Evolutionary conservation across 2,329 filamentous ascomycete genomes (phyloP).

Genomic region (Pseudocercospora crystallina): DNA sequence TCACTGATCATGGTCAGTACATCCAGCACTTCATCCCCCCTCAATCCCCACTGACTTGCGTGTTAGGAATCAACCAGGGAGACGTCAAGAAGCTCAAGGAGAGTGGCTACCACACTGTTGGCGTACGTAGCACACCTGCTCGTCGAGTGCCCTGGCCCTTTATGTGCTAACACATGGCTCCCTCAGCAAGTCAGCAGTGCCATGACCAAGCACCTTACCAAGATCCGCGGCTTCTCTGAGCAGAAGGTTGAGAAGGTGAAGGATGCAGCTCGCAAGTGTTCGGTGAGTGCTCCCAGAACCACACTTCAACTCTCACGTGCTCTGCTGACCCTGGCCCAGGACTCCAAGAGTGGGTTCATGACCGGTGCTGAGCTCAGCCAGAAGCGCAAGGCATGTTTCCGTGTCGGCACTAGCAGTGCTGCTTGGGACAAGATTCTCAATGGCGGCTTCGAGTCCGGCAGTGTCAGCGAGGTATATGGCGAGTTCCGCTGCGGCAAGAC

Average conservation of each 20-base stretch:
- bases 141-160: not conserved
- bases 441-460: slow-evolving; percentile 69
- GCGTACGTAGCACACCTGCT: slow-evolving; percentile 43
- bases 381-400: slow-evolving; percentile 62
- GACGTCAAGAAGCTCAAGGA: slow-evolving; percentile 66
- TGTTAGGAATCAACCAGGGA: slow-evolving; percentile 59
- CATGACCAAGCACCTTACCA: slow-evolving; percentile 60
- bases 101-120: slow-evolving; percentile 63
- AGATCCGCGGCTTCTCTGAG: slow-evolving; percentile 70
- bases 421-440: slow-evolving; percentile 62
- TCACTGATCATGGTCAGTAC: slow-evolving; percentile 62
- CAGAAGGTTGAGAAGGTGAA: slow-evolving; percentile 71
- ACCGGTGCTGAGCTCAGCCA: slow-evolving; percentile 65
- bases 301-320: not conserved
- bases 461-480: slow-evolving; percentile 65
- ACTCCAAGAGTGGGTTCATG: slow-evolving; percentile 60
- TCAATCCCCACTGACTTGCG: not conserved
- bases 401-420: slow-evolving; percentile 69
- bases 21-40: not conserved
- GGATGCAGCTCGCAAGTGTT: slow-evolving; percentile 63
- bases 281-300: slow-evolving; percentile 42
- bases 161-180: not conserved
- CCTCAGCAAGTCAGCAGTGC: slow-evolving; percentile 59
- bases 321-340: slow-evolving; percentile 42
- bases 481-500: slow-evolving; percentile 68